Evolutionary conservation across 805 yeast genomes (phyloP), one percentile per base, ranked within the genome.

Genomic region (Ogataea nakhonphanomensis): DNA sequence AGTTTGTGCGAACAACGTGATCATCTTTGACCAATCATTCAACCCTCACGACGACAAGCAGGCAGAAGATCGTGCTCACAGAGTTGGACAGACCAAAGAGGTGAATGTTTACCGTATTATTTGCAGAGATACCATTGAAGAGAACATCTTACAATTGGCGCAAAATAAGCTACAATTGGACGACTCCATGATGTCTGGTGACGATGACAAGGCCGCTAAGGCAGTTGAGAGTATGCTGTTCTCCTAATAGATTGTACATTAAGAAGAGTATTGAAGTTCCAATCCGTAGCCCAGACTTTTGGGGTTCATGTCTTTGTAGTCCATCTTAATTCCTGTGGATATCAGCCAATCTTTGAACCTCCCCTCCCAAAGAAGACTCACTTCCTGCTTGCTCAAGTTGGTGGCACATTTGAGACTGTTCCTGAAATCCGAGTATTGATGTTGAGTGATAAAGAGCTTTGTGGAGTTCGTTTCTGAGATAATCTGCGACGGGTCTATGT

Each of bases 21-120:
- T 93, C 38, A 85, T 93, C 24, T 90, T 81, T 58, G 99, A 93
- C 59, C 91, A 89, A 59, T 82, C 95, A 36, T 93, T 93, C 68
- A 93, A 93, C 58, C 99, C 99, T 0, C 99, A 93, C 62, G 99
- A 93, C 61, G 99, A 93, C 58, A 84, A 84, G 58, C 99, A 93
- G 66, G 99, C 99, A 2, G 98, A 95, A 59, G 99, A 93, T 62
- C 78, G 99, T 58, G 96, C 98, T 0, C 99, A 93, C 62, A 76
- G 99, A 63, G 96, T 93, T 20, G 99, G 99, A 1, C 98, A 91
- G 65, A 78, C 81, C 6, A 78, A 82, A 39, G 43, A 52, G 35
- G 99, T 93, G 14, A 67, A 70, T 38, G 96, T 95, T 12, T 73
- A 77, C 29, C 78, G 95, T 41, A 65, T 93, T 45, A 79, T 93